Conservation (phyloP, 176 grass and related monocot species). For the Luzula sylvatica region DNA sequence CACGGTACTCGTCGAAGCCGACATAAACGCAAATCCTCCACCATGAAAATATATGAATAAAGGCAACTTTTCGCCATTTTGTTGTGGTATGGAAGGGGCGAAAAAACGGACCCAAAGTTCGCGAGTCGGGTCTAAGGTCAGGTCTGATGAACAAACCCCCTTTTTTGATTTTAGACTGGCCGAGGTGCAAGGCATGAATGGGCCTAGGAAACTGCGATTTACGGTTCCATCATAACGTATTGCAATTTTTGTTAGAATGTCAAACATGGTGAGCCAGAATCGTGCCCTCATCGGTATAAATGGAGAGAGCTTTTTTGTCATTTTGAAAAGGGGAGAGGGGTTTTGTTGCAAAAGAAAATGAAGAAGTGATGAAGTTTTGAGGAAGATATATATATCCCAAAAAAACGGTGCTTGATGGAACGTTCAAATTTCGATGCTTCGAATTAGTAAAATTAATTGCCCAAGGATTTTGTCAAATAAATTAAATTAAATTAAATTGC, state of each 20-base stretch:
- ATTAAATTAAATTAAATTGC: no score
- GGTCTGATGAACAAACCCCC: conserved; percentile 22
- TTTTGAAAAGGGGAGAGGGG: neutral
- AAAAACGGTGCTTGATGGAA: no score
- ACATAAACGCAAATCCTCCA: conserved; percentile 29
- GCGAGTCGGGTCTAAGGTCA: conserved; percentile 27
- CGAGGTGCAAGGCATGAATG: conserved; percentile 14
- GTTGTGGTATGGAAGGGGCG: neutral
- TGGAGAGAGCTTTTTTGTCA: conserved; percentile 6
- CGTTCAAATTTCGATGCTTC: no score
- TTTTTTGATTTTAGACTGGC: conserved; percentile 6
- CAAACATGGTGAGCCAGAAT: neutral
- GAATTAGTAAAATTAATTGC: no score
- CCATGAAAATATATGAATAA: conserved; percentile 39
- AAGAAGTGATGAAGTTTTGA: no score
- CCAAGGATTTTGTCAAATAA: no score
- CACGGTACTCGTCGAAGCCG: conserved; percentile 16
- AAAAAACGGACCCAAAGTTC: conserved; percentile 28
- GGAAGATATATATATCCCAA: no score
- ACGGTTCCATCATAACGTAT: conserved; percentile 32
- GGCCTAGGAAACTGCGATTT: conserved; percentile 20
- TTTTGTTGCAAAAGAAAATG: no score
- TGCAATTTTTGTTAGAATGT: neutral
- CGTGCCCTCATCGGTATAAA: conserved; percentile 18
- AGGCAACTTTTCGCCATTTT: neutral